phyloP scores from a whole-genome alignment of 2,329 filamentous ascomycete species.

The Aspergillus novofumigatus region DNA sequence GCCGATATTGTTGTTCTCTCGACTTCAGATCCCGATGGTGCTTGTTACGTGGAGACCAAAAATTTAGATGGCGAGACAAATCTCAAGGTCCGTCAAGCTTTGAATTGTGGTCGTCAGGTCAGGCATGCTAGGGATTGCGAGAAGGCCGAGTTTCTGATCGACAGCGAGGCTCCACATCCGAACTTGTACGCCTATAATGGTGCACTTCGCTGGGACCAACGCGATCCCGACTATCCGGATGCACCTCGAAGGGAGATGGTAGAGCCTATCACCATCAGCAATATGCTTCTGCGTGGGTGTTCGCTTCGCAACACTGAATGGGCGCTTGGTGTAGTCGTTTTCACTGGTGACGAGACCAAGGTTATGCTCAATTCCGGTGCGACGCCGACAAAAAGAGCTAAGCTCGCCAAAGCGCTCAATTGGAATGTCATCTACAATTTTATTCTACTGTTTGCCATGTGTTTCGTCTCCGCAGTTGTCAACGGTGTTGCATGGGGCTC shows the following conservation, averaged over 20 bases:
- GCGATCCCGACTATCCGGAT: conserved; percentile 59
- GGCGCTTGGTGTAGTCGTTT: conserved; percentile 86
- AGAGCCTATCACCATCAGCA: conserved; percentile 92
- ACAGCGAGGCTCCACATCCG: conserved; percentile 86
- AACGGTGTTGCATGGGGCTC: conserved; percentile 79
- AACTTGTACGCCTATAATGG: conserved; percentile 96
- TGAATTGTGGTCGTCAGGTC: conserved; percentile 77
- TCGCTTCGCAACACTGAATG: conserved; percentile 94
- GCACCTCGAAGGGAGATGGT: conserved; percentile 71
- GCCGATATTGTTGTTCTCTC: conserved; percentile 89
- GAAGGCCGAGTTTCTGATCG: conserved; percentile 76
- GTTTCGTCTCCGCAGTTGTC: conserved; percentile 76
- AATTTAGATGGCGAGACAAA: conserved; percentile 98
- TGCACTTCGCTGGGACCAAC: conserved; percentile 81
- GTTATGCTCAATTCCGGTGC: conserved; percentile 98
- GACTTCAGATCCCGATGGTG: conserved; percentile 88
- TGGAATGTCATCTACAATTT: conserved; percentile 99
- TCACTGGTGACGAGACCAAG: conserved; percentile 94
- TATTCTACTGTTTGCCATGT: conserved; percentile 82
- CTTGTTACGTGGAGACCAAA: conserved; percentile 97
- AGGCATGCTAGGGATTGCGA: conserved; percentile 92
- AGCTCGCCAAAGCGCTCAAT: conserved; percentile 89
- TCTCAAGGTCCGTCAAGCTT: conserved; percentile 85
- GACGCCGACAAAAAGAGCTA: conserved; percentile 88
- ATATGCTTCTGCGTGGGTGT: conserved; percentile 86